These are phyloP conservation scores for Alternaria sp. DNA, from an alignment of 2,329 filamentous ascomycete genomes.

Conservation along the genomic window DNA sequence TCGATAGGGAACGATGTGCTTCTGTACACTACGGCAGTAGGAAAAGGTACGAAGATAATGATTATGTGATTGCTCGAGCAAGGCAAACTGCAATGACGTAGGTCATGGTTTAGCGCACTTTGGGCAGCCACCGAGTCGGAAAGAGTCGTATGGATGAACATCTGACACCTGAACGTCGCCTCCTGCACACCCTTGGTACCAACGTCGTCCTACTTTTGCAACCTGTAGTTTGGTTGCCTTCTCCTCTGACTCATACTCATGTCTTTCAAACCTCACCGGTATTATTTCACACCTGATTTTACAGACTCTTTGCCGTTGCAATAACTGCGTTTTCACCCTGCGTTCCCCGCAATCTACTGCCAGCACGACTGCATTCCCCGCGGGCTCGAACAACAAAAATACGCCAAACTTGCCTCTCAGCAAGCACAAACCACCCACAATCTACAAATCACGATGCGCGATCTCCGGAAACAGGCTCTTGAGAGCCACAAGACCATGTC, in stretches of 20 bases:
- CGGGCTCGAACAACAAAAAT: slow-evolving; percentile 1
- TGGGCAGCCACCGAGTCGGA: slow-evolving; percentile 19
- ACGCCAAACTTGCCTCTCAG: not conserved
- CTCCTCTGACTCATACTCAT: slow-evolving; percentile 43
- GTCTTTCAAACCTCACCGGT: slow-evolving; percentile 42
- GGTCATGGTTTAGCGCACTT: slow-evolving; percentile 22
- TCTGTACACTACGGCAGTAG: not conserved
- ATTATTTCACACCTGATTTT: slow-evolving; percentile 38
- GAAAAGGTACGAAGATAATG: not conserved
- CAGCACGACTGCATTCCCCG: slow-evolving; percentile 22
- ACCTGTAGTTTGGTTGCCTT: slow-evolving; percentile 17
- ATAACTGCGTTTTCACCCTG: slow-evolving; percentile 35
- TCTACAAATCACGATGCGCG: slow-evolving; percentile 60
- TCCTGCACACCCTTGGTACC: slow-evolving; percentile 10
- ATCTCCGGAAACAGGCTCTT: slow-evolving; percentile 71
- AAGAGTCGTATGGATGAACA: slow-evolving; percentile 14
- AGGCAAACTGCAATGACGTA: slow-evolving; percentile 23
- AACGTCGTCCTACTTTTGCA: slow-evolving; percentile 12
- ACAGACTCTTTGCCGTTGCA: slow-evolving; percentile 44
- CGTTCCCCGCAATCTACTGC: slow-evolving; percentile 34
- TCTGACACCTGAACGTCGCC: slow-evolving; percentile 15
- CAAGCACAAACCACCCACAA: not conserved
- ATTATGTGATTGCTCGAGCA: not conserved
- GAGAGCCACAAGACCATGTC: slow-evolving; percentile 77
- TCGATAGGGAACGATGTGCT: not conserved